phyloP scores from a whole-genome alignment of 2,329 filamentous ascomycete genomes.

The Ophiocordyceps camponoti-leonardi region DNA sequence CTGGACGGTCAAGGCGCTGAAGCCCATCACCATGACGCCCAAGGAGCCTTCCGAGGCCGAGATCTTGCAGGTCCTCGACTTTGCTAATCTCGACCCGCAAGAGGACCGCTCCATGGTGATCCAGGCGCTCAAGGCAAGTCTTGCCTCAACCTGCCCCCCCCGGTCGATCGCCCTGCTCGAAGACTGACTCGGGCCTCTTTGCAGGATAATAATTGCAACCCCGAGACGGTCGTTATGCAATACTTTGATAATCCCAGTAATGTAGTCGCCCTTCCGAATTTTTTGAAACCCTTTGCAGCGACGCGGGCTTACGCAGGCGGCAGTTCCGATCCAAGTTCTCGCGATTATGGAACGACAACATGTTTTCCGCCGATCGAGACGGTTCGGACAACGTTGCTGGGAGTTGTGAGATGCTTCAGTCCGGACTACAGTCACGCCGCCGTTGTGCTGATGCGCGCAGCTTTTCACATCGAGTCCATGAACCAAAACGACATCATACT shows the following conservation, averaged over 20 bases:
- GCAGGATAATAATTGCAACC: slow-evolving; percentile 24
- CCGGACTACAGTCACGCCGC: too few species aligned
- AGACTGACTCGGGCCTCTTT: slow-evolving; percentile 1
- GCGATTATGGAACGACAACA: slow-evolving; percentile 33
- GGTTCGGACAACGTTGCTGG: slow-evolving; percentile 23
- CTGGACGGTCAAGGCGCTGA: not conserved
- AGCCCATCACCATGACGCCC: slow-evolving; percentile 11
- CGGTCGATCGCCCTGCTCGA: not conserved
- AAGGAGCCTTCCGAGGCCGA: slow-evolving; percentile 18
- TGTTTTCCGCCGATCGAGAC: slow-evolving; percentile 35
- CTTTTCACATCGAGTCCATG: slow-evolving; percentile 38
- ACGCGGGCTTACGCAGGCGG: not conserved
- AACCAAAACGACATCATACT: slow-evolving; percentile 26
- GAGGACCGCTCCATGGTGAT: slow-evolving; percentile 22
- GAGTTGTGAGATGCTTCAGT: slow-evolving; percentile 21
- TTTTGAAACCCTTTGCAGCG: slow-evolving; percentile 10
- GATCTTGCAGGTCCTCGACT: slow-evolving; percentile 23
- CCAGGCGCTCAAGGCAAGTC: slow-evolving; percentile 22
- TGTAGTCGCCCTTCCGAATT: slow-evolving; percentile 4
- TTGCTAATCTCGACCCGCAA: slow-evolving; percentile 16
- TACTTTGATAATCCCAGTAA: slow-evolving; percentile 29
- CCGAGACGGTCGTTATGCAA: slow-evolving; percentile 31
- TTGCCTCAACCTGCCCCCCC: slow-evolving; percentile 1
- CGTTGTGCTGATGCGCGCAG: slow-evolving; percentile 14
- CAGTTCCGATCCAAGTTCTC: slow-evolving; percentile 31